Conservation (phyloP, 129 eudicot species). For the Flaveria ramosissima region DNA sequence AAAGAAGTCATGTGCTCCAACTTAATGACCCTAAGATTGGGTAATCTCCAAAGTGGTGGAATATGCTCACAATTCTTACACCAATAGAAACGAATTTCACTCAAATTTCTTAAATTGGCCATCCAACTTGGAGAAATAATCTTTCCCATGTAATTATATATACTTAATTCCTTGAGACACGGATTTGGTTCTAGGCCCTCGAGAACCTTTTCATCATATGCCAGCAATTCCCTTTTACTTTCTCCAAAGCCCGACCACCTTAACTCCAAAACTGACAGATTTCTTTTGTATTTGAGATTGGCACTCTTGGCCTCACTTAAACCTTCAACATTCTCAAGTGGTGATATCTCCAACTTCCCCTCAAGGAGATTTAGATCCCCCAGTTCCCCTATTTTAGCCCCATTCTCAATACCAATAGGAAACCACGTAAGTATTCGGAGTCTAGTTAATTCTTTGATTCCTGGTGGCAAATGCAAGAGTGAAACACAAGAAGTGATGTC, state of each 20-base stretch:
- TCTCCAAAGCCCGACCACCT: neutral
- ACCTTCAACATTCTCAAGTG: constrained; percentile 6
- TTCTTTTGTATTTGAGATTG: constrained; percentile 2
- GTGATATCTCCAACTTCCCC: too few species aligned
- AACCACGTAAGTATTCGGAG: too few species aligned
- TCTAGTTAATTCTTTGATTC: too few species aligned
- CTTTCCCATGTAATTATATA: neutral
- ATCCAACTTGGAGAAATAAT: constrained; percentile 3
- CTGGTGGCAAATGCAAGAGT: too few species aligned
- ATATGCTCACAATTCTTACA: neutral
- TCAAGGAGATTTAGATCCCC: too few species aligned
- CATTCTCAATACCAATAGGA: too few species aligned
- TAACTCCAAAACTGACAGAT: neutral
- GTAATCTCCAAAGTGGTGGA: constrained; percentile 18
- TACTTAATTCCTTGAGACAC: neutral
- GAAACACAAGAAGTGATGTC: too few species aligned
- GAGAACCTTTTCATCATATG: constrained; percentile 14
- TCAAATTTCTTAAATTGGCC: neutral
- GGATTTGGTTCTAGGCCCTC: constrained; percentile 27
- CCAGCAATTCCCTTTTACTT: neutral
- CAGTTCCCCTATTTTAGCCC: too few species aligned
- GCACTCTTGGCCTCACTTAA: constrained; percentile 22
- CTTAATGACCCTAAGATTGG: constrained; percentile 8
- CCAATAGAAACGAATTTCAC: too few species aligned
- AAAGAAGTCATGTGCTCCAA: neutral